Evolutionary conservation across 2,329 filamentous ascomycete species (phyloP).

Genomic region (Coniella lustricola): DNA sequence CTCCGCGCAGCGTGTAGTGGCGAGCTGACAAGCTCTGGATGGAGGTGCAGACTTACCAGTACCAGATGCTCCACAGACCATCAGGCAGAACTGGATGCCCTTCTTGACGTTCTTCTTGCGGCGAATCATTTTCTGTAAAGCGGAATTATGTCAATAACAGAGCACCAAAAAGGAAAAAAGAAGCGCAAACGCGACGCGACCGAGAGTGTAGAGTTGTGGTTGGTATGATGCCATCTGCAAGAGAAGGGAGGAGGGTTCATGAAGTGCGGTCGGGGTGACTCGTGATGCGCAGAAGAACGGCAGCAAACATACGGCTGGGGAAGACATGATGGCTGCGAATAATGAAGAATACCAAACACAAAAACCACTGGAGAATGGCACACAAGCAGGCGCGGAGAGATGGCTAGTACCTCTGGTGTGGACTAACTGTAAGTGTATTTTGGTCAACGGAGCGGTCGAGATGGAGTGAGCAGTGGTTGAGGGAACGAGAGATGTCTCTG

Average conservation of each 20-base stretch:
- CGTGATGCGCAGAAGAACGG: conserved; percentile 10
- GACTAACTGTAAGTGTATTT: conserved; percentile 4
- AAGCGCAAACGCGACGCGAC: conserved; percentile 9
- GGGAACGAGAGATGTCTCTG: background rate
- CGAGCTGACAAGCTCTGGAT: conserved; percentile 5
- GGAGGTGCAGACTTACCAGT: conserved; percentile 61
- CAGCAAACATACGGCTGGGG: conserved; percentile 18
- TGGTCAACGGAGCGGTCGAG: conserved; percentile 2
- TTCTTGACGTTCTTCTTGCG: conserved; percentile 99
- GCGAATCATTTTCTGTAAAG: conserved; percentile 80
- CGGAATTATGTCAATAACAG: conserved; percentile 22
- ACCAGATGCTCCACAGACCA: conserved; percentile 98
- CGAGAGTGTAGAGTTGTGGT: conserved; percentile 1
- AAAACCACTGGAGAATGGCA: background rate
- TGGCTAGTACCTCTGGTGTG: background rate
- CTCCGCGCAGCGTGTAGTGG: background rate
- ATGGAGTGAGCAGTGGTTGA: background rate
- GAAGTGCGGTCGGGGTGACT: conserved; percentile 2
- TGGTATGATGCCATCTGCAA: background rate
- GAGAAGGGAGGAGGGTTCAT: background rate
- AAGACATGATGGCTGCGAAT: conserved; percentile 22
- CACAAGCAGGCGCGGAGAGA: background rate
- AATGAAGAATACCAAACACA: background rate
- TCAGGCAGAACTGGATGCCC: conserved; percentile 99
- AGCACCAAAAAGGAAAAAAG: conserved; percentile 9